These are phyloP conservation scores for Marasmius sp. DNA, from an alignment of 1,284 basidiomycete genomes.

Conservation along the genomic window DNA sequence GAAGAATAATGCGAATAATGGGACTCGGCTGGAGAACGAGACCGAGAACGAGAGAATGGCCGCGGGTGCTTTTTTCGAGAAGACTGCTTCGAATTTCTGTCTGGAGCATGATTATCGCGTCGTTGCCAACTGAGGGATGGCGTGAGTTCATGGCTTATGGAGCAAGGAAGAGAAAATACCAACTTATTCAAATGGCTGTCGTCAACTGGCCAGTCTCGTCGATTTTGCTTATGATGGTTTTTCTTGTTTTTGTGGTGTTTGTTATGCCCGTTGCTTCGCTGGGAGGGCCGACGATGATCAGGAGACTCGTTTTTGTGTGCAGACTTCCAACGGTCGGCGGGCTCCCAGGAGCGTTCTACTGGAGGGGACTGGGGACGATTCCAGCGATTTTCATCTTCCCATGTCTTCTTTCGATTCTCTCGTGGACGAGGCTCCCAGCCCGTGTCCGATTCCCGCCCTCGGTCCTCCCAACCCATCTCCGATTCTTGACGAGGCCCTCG, in stretches of 20 bases:
- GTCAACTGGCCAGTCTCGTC: slow-evolving; percentile 62
- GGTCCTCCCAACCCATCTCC: slow-evolving; percentile 32
- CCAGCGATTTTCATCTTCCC: slow-evolving; percentile 27
- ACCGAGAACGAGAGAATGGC: slow-evolving; percentile 53
- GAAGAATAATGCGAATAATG: slow-evolving; percentile 65
- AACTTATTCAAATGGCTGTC: slow-evolving; percentile 73
- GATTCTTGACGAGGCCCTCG: slow-evolving; percentile 10
- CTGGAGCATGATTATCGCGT: slow-evolving; percentile 40
- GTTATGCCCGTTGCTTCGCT: slow-evolving; percentile 38
- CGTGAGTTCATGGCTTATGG: slow-evolving; percentile 8
- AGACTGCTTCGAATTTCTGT: slow-evolving; percentile 29
- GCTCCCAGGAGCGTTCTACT: slow-evolving; percentile 61
- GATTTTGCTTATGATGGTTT: slow-evolving; percentile 39
- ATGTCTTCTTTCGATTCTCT: slow-evolving; percentile 28
- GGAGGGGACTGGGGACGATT: slow-evolving; percentile 27
- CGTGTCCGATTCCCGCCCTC: slow-evolving; percentile 37
- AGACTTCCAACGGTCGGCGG: slow-evolving; percentile 59
- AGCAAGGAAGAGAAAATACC: slow-evolving; percentile 23
- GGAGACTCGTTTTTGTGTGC: slow-evolving; percentile 35
- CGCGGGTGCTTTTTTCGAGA: slow-evolving; percentile 43
- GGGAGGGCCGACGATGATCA: slow-evolving; percentile 22
- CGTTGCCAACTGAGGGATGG: slow-evolving; percentile 46
- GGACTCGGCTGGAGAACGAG: slow-evolving; percentile 61
- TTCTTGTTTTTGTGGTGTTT: slow-evolving; percentile 35
- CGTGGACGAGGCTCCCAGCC: slow-evolving; percentile 41